Base-by-base conservation (phyloP, 257 asterid species). In the Solanum commersonii region DNA sequence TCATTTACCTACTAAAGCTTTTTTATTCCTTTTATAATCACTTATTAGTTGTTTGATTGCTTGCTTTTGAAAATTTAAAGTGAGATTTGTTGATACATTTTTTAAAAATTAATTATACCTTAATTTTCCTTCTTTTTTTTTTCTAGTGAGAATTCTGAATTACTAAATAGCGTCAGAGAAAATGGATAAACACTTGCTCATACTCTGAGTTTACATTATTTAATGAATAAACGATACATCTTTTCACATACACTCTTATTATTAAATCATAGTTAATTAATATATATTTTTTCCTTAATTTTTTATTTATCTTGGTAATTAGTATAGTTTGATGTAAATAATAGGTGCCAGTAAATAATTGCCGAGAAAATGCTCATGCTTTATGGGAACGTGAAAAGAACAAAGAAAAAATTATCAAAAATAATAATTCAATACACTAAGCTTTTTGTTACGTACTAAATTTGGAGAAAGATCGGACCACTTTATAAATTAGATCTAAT, bases 381-480 rank as follows among this genome's bases (percentile, higher is more conserved):
- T 52, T 9, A 74, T 35, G 52, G 40, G 33, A 74, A 37, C 1
- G 2, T 37, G 33, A 35, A 74, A 74, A 22, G 31, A 74, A 35
- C 16, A 35, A 38, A 35, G 16, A 56, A 8, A 11, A 6, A 38
- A 37, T 6, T 38, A 76, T 0, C 2, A 1, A 37, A 20, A 38
- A 14, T 4, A 6, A 10, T 0, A 23, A 14, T 38, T 23, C 2
- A 23, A 3, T 38, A 8, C 2, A 38, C 5, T 76, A 23, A 74
- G 2, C 1, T 0, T 76, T 42, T 22, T 18, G 6, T 20, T 23
- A 23, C 1, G 13, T 38, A n/a, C 23, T 12, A 4, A 38, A 1
- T 35, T 68, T 1, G 9, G 0, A 5, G 18, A 37, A 37, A 76
- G 5, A 0, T 5, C 0, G 20, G 22, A 23, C 31, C 22, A 10